Conservation (phyloP, 1,284 basidiomycete genomes). For the Ustilago crameri region DNA sequence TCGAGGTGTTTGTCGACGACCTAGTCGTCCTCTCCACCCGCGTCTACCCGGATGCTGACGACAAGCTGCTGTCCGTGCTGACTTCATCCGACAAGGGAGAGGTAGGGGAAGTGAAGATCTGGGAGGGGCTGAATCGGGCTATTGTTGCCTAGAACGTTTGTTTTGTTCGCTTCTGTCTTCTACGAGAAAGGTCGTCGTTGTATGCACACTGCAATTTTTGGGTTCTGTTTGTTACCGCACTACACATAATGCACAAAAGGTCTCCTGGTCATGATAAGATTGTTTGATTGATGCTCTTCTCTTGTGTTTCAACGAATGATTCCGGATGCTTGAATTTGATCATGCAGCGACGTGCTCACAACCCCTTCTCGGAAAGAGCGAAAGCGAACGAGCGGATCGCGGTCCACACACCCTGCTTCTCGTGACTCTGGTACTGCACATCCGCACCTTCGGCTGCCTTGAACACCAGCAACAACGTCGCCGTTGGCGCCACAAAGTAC, state of each 20-base stretch:
- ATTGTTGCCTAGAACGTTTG: slow-evolving; percentile 6
- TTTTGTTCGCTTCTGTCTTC: not conserved
- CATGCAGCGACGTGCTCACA: slow-evolving; percentile 20
- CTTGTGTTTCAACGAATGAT: too few relatives aligned
- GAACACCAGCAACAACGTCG: slow-evolving; percentile 40
- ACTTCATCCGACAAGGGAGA: not conserved
- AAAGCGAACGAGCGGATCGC: slow-evolving; percentile 32
- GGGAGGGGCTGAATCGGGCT: slow-evolving; percentile 32
- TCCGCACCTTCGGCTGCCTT: slow-evolving; percentile 32
- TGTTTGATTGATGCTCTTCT: too few relatives aligned
- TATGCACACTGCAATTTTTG: too few relatives aligned
- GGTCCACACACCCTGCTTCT: slow-evolving; percentile 43
- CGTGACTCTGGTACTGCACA: slow-evolving; percentile 23
- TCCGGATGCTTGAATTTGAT: too few relatives aligned
- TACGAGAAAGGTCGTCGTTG: too few relatives aligned
- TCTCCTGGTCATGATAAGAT: too few relatives aligned
- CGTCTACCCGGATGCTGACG: slow-evolving; percentile 45
- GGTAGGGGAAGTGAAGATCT: slow-evolving; percentile 9
- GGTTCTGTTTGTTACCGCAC: not conserved
- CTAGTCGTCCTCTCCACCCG: slow-evolving; percentile 45
- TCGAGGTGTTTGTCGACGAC: slow-evolving; percentile 57
- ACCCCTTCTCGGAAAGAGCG: slow-evolving; percentile 39
- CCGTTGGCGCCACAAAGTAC: slow-evolving; percentile 33
- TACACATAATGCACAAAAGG: not conserved
- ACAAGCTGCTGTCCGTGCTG: slow-evolving; percentile 28